Evolutionary conservation across 2,329 filamentous ascomycete genomes (phyloP), one percentile per base, ranked within the genome.

Genomic region (Sphaerulina populicola): DNA sequence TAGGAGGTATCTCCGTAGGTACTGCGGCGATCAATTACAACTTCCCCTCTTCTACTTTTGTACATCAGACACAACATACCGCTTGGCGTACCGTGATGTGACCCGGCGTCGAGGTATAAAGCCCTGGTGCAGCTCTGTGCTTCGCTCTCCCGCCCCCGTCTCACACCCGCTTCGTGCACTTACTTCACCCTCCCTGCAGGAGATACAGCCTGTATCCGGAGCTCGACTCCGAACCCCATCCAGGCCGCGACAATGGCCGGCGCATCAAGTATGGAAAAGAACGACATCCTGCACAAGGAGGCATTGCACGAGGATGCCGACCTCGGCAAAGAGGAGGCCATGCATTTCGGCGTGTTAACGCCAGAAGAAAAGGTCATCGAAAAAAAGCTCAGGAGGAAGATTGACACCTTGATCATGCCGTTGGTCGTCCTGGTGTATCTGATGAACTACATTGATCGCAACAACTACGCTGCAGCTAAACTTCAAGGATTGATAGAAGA

Each of bases 381-480:
- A 64, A 72, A 69, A 52, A 75, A 72, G 33, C 69, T 90, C 60
- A 77, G 81, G 66, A 77, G 79, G 60, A 89, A 88, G 69, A 82
- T 90, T 51, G 86, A 90, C 64, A 60, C 74, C 14, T 75, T 84
- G 41, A 60, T 89, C 67, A 74, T 88, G 60, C 83, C 84, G 0
- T 80, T 83, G 70, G 73, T 89, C 49, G 80, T 88, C 42, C 63
- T 87, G 59, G 86, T 89, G 66, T 64, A 64, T 44, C 42, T 65
- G 18, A 63, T 64, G 59, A 66, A 66, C 52, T 66, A 65, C 48
- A 62, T 66, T 30, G 64, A 66, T 50, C 62, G 69, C 33, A 77
- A 77, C 64, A 77, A 85, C 66, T 84, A 86, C 56, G 81, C 81
- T 2, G 76, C 81, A 1, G 83, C 83, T 1, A 75, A 79, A 18